These are phyloP conservation scores for Syzygium syzygioides DNA, from an alignment of 441 rosid genomes.

Conservation along the genomic window DNA sequence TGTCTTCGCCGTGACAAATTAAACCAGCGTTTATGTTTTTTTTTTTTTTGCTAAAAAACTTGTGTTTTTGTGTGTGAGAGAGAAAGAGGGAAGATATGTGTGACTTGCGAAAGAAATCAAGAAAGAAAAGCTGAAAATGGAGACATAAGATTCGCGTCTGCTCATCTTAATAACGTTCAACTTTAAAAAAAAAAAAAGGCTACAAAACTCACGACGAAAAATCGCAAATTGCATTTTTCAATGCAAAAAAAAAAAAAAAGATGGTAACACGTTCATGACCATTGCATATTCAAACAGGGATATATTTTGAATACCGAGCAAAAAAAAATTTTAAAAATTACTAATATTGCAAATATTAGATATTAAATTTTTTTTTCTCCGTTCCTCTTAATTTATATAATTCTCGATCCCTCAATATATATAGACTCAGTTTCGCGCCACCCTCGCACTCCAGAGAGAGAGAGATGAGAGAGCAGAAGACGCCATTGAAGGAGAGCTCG, in stretches of 20 bases:
- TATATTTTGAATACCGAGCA: not conserved
- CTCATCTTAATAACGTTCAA: not conserved
- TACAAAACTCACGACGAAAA: fast-evolving
- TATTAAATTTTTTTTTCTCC: not conserved
- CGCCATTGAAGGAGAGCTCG: not conserved
- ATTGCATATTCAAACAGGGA: fast-evolving
- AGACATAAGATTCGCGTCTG: not conserved
- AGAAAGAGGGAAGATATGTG: not conserved
- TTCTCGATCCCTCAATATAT: too few species aligned
- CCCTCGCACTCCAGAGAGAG: not conserved
- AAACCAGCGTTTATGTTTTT: not conserved
- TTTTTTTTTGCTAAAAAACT: too few species aligned
- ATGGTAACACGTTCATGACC: not conserved
- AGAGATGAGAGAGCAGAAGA: not conserved
- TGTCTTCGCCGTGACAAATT: not conserved
- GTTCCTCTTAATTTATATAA: too few species aligned
- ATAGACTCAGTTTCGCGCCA: not conserved
- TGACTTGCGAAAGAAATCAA: not conserved
- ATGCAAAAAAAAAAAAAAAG: fast-evolving
- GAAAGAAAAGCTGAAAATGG: not conserved
- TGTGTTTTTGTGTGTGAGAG: too few species aligned
- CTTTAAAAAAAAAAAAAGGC: fast-evolving
- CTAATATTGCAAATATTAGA: not conserved
- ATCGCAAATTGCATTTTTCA: fast-evolving
- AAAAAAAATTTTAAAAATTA: not conserved